Base-by-base conservation (phyloP, 345 rosid genomes). In the Reutealis trisperma region DNA sequence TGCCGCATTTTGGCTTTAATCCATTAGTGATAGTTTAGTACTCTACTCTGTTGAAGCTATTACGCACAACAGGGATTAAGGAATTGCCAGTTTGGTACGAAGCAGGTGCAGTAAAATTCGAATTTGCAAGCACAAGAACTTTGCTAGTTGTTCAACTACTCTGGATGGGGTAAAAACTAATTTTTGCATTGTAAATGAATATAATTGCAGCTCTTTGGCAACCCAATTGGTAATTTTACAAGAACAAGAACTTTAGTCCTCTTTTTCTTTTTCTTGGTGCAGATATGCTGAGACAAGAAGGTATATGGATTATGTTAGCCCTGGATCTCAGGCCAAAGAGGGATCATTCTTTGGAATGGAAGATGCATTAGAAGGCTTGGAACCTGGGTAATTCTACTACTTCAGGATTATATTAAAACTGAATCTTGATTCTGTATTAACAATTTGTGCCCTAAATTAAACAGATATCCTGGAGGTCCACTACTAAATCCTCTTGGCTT, bases 381-480 rank as follows among this genome's bases (percentile, higher is more conserved):
- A 91, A 72, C 98, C 99, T 0, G 98, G 99, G 98, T 93, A 87
- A 70, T 77, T 37, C 49, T 55, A 16, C 16, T 2, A 37, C 6
- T 49, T 54, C 19, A 4, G 6, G 18, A 14, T 12, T 61, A 25
- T 24, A 22, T 60, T 60, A 7, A 30, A 27, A 63, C 30, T 27
- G 67, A 63, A 63, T 63, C 8, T 63, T 18, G 6, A 63, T 8
- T 63, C 9, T 3, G 15, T 5, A 27, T 47, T 72, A 27, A 63
- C 41, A 51, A 4, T 59, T 61, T 64, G 22, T 68, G 22, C 49
- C 5, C 10, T 5, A 19, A 9, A 47, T 24, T 75, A 19, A 15
- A 57, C 89, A 93, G 98, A 69, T 94, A 95, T 70, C 98, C 99
- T 13, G 99, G 99, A 67, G 99, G 99, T 61, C 98, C 99, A 19